phyloP scores from a whole-genome alignment of 2,329 filamentous ascomycete species.

The Cordyceps cicadae region DNA sequence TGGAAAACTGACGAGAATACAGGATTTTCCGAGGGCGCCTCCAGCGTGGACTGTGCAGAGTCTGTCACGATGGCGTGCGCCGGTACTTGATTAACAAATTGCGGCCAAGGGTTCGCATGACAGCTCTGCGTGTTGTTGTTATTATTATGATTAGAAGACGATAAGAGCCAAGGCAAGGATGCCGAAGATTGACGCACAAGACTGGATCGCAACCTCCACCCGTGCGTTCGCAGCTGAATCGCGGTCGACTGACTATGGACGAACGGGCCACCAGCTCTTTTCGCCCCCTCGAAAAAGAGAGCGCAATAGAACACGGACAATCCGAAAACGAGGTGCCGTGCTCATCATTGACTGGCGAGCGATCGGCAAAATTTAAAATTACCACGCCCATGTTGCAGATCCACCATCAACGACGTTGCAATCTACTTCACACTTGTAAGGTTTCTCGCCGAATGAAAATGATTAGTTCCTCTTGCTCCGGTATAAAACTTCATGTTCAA shows the following conservation, averaged over 20 bases:
- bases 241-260: neutral
- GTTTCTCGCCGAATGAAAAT: neutral
- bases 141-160: neutral
- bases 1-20: neutral
- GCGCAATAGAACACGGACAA: neutral
- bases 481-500: neutral
- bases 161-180: neutral
- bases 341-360: neutral
- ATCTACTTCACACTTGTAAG: neutral
- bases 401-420: neutral
- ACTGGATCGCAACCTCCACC: neutral
- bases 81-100: neutral
- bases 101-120: neutral
- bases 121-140: neutral
- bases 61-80: neutral
- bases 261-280: neutral
- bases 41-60: neutral
- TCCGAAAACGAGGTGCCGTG: slow-evolving; percentile 1
- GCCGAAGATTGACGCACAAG: neutral
- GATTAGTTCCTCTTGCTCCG: neutral
- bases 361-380: slow-evolving; percentile 10
- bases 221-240: neutral
- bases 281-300: neutral
- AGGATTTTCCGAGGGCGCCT: neutral
- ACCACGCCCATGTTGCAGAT: neutral